Conservation (phyloP, 306 rosid species). For the Canavalia ensiformis region DNA sequence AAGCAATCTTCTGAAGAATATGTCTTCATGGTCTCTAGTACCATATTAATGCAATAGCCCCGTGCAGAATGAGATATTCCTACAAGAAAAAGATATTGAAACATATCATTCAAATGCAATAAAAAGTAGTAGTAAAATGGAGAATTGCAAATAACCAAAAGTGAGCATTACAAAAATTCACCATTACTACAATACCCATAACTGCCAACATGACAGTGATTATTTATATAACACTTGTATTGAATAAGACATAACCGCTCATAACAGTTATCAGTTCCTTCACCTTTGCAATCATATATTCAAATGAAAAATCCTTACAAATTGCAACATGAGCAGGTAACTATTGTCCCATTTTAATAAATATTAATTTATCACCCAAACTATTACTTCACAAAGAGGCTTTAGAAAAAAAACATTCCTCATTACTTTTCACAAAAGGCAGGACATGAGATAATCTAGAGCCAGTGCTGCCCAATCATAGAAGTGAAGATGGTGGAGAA, state of each 20-base stretch:
- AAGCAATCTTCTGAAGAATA: conserved; percentile 85
- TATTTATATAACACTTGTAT: neutral
- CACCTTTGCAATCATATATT: conserved; percentile 21
- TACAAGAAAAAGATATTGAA: conserved; percentile 48
- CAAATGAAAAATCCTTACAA: conserved; percentile 12
- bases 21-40: conserved; percentile 94
- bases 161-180: neutral
- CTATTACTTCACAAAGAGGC: neutral
- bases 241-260: neutral
- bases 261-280: neutral
- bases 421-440: too few species aligned
- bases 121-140: neutral
- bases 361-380: neutral
- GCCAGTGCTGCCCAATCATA: neutral
- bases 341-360: neutral
- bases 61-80: conserved; percentile 95
- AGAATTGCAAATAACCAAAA: conserved; percentile 5
- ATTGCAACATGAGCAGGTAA: neutral
- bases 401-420: neutral
- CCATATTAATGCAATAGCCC: conserved; percentile 86
- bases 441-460: too few species aligned
- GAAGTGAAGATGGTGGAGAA: neutral
- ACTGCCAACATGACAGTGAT: neutral
- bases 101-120: conserved; percentile 23
- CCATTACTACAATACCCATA: neutral